Evolutionary conservation across 2,329 filamentous ascomycete species (phyloP), one percentile per base, ranked within the genome.

Genomic region (Aspergillus transmontanensis): DNA sequence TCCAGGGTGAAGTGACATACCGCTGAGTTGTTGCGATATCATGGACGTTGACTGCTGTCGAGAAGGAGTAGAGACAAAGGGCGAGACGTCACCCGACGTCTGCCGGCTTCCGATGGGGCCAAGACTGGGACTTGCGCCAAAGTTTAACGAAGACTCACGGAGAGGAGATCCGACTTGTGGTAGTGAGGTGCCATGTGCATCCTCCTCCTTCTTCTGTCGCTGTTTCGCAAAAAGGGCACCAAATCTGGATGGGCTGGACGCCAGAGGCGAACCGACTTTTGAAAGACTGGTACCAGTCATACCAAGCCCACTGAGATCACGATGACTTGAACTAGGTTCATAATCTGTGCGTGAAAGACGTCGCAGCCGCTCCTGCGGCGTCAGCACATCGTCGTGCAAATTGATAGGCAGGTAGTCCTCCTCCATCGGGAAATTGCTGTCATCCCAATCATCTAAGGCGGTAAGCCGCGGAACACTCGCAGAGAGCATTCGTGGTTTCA

Each of bases 391-490:
- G 67, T 90, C 87, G 66, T 87, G 86, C 53, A 90, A 76, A 60
- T 84, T 87, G 32, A 84, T 90, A 0, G 94, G 95, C 11, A 98
- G 84, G 71, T 95, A 92, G 72, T 96, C 93, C 72, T 96, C 94
- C 76, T 96, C 92, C 71, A 95, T 94, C 34, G 90, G 86, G 72
- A 96, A 95, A 61, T 84, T 82, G 45, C 80, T 79, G 60, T 89
- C 78, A 73, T 89, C 79, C 82, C 86, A 88, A 58, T 88, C 86
- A 68, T 88, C 85, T 21, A 83, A 76, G 23, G 78, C 80, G 10
- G 80, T 77, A 1, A 81, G 79, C 63, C 76, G 85, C 73, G 77
- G 87, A 75, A 89, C 80, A 73, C 87, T 89, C 5, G 86, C 84
- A 21, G 87, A 89, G 63, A 89, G 78, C 73, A 88, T 83, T 54